Evolutionary conservation across 108 stramenopile genomes (phyloP), one percentile per base, ranked within the genome.

Genomic region (Nitzschia putrida): DNA sequence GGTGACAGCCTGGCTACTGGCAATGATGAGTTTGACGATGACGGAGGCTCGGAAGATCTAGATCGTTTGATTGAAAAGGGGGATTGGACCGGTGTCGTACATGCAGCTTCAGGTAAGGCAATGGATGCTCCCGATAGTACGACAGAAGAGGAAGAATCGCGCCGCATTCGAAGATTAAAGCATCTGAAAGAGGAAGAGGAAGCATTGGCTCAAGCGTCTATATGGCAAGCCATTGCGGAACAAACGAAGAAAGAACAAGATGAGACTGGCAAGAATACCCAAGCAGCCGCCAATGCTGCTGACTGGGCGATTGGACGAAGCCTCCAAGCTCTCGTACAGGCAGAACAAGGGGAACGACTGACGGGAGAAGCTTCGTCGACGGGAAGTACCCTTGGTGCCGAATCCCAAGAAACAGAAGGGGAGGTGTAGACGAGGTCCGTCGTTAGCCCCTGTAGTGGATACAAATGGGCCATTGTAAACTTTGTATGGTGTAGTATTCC

Each of bases 271-370:
- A 50, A 20, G 66, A 22, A 20, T 8, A 51, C 51, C 34, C 51
- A 34, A 25, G 65, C 65, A 10, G 65, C 65, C 0, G 42, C 23
- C 18, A 41, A 25, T 52, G 65, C 65, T n/a, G 93, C 93, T 12
- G 93, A 91, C 25, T 94, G 93, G 93, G 93, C 93, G 7, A 94
- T 94, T 57, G 74, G 83, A 37, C 53, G 89, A 68, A 90, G 90
- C 74, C 75, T 94, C 25, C 54, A 64, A 16, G 74, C 78, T n/a
- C 61, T 85, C 26, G 72, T 77, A 22, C 59, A 76, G 51, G 80
- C 77, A 0, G 84, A 85, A 53, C 58, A 69, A 53, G 64, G 66
- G 13, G 66, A 63, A 12, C 16, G 21, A 24, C 40, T 47, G 22
- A 63, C 61, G 16, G 40, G 22, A 47, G 54, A 55, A 55, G 61